Conservation (phyloP, 1,284 basidiomycete species). For the Ceraceosorus guamensis region DNA sequence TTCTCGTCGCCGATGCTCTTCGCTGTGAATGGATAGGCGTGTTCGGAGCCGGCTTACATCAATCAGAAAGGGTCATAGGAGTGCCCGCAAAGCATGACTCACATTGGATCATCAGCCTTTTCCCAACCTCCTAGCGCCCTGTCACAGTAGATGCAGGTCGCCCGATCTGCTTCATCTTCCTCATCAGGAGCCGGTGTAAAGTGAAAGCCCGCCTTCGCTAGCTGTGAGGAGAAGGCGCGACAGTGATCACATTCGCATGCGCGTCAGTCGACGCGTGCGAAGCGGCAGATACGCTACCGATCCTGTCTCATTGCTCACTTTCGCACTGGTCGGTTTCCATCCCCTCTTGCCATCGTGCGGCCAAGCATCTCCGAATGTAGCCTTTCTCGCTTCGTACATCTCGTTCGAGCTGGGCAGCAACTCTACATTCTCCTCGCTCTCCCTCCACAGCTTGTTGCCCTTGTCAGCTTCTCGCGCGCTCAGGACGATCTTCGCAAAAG, state of each 20-base stretch:
- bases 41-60: neutral
- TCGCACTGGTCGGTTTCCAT: conserved; percentile 47
- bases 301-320: no score
- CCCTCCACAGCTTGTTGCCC: neutral
- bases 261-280: neutral
- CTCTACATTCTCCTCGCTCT: no score
- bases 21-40: conserved; percentile 1
- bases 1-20: conserved; percentile 41
- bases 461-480: neutral
- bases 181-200: conserved; percentile 26
- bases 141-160: conserved; percentile 45
- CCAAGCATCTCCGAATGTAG: conserved; percentile 43
- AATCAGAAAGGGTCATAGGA: neutral
- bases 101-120: conserved; percentile 43
- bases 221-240: conserved; percentile 9
- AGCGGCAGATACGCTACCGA: neutral
- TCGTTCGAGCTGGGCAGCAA: conserved; percentile 5
- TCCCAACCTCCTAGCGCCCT: conserved; percentile 46
- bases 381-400: conserved; percentile 35
- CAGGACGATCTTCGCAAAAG: neutral
- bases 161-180: conserved; percentile 37
- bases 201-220: conserved; percentile 47
- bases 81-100: conserved; percentile 4
- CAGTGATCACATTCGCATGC: neutral
- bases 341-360: conserved; percentile 45